A percentile compares a stretch with the other conserved stretches of the same genome.
Conservation (phyloP, 1,139 yeast species). For the Sugiyamaella castrensis region DNA sequence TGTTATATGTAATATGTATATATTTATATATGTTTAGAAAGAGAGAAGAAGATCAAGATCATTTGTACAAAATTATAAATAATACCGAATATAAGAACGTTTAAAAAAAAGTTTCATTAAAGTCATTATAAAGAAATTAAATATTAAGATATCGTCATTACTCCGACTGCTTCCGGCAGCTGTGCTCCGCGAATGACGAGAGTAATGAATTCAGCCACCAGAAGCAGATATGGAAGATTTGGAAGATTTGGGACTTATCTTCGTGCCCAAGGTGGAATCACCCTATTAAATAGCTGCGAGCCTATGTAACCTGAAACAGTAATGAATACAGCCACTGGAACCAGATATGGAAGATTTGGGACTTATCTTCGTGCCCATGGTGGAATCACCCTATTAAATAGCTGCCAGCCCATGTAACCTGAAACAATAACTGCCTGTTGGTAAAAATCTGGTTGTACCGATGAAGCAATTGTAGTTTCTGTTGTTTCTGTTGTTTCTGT, state of each 20-base stretch:
- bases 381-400: conserved; percentile 22
- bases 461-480: too few relatives aligned
- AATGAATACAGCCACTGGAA: background rate
- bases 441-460: conserved; percentile 23
- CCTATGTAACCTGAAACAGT: conserved; percentile 29
- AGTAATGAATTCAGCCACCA: background rate
- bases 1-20: conserved; percentile 9
- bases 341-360: background rate
- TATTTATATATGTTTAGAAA: conserved; percentile 3
- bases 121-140: too few relatives aligned
- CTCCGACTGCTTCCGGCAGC: background rate
- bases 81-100: too few relatives aligned
- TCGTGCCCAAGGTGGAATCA: conserved; percentile 25
- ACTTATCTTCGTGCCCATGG: conserved; percentile 23
- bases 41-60: too few relatives aligned
- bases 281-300: conserved; percentile 24
- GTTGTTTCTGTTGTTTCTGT: too few relatives aligned
- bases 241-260: conserved; percentile 4
- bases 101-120: too few relatives aligned
- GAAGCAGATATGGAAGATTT: background rate
- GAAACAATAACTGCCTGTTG: conserved; percentile 28
- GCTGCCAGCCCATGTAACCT: conserved; percentile 29
- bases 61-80: too few relatives aligned
- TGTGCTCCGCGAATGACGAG: background rate
- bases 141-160: too few relatives aligned